These are phyloP conservation scores for Podila epigama DNA, from an alignment of 192 early-diverging fungal genomes.

Conservation along the genomic window DNA sequence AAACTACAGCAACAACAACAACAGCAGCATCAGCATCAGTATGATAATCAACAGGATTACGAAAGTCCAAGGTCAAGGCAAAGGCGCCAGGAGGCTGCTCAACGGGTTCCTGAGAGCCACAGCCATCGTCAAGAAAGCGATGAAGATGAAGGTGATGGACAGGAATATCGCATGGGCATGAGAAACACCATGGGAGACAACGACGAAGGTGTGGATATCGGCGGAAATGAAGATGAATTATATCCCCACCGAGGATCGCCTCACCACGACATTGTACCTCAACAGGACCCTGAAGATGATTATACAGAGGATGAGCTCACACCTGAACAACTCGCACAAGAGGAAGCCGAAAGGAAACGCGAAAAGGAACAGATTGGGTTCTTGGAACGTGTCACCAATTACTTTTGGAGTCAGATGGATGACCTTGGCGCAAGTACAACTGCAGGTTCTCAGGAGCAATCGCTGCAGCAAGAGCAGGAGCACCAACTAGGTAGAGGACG, in stretches of 20 bases:
- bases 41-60: neutral
- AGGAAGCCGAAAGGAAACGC: slow-evolving; percentile 8
- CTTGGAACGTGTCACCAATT: slow-evolving; percentile 19
- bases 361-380: slow-evolving; percentile 31
- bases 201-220: slow-evolving; percentile 20
- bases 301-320: neutral
- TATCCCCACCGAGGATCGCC: slow-evolving; percentile 3
- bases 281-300: neutral
- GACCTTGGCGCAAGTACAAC: slow-evolving; percentile 28
- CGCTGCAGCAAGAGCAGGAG: neutral
- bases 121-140: neutral
- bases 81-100: neutral
- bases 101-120: neutral
- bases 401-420: slow-evolving; percentile 22
- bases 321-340: neutral
- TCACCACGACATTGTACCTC: neutral
- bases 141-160: neutral
- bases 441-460: neutral
- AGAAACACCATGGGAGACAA: neutral
- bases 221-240: slow-evolving; percentile 14
- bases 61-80: slow-evolving; percentile 2
- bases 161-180: neutral
- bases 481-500: neutral
- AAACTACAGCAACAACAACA: neutral
- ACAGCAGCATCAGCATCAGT: neutral